Percentiles rank a stretch among this genome's conserved stretches.
Conservation (phyloP, 257 asterid genomes). For the Primulina tabacum region DNA sequence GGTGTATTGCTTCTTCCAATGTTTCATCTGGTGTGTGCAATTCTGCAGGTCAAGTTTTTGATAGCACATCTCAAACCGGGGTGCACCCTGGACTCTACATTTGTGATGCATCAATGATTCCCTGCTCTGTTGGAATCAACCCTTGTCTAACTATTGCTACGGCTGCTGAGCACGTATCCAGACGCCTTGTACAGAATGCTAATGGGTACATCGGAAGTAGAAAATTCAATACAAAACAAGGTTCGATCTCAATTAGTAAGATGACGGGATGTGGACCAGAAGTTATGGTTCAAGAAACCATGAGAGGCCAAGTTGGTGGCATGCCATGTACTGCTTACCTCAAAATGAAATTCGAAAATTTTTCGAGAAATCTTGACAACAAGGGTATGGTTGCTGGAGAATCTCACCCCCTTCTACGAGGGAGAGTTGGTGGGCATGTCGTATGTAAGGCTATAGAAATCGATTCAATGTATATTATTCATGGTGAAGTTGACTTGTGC, state of each 20-base stretch:
- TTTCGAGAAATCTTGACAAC: not conserved
- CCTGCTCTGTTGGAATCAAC: constrained; percentile 53
- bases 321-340: constrained; percentile 43
- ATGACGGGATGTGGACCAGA: not conserved
- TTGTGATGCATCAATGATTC: constrained; percentile 56
- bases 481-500: constrained; percentile 50
- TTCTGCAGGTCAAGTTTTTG: constrained; percentile 46
- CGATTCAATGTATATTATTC: constrained; percentile 38
- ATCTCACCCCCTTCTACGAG: constrained; percentile 26
- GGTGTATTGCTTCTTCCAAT: constrained; percentile 47
- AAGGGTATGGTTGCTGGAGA: not conserved
- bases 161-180: constrained; percentile 51
- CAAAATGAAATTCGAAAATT: constrained; percentile 27
- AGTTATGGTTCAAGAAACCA: constrained; percentile 31
- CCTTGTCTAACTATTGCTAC: constrained; percentile 56
- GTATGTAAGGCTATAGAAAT: constrained; percentile 36
- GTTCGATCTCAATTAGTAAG: constrained; percentile 10
- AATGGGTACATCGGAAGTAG: not conserved
- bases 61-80: constrained; percentile 28
- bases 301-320: constrained; percentile 54
- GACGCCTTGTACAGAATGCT: constrained; percentile 29
- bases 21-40: constrained; percentile 46
- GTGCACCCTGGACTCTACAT: constrained; percentile 46
- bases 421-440: constrained; percentile 45
- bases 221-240: constrained; percentile 16